Base-by-base conservation (phyloP, 2,329 filamentous ascomycete genomes). In the Ophiostoma montium region DNA sequence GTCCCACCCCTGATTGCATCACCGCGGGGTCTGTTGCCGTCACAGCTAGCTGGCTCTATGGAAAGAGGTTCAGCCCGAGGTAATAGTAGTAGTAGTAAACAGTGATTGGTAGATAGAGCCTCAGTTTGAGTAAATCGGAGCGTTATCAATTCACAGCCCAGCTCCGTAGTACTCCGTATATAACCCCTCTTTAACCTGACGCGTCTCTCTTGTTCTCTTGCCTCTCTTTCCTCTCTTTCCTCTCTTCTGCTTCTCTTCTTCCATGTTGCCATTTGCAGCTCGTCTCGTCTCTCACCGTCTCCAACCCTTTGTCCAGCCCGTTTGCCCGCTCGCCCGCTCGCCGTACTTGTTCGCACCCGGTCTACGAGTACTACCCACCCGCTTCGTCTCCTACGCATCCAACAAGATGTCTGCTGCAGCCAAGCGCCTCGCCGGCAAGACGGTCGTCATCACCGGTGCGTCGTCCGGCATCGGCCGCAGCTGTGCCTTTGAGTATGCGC, bases 391-490 rank as follows among this genome's bases (percentile, higher is more conserved):
- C 10, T 48, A 23, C 12, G 21, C 15, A 35, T 16, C 21, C 12
- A 15, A 18, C 9, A 44, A 33, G 11, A 57, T 56, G 54, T 54
- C 54, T 21, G 50, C 55, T n/a, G 54, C 53, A 35, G 79, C 83
- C 61, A 84, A 87, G 65, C 88, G 90, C 69, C 85, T 98, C 53
- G 76, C 84, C 60, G 88, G 88, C 75, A 96, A 96, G 71, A 96
- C 88, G 5, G 72, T 96, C 52, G 67, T 96, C 50, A 77, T 98
- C 55, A 96, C 92, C 5, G 92, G 92, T 50, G 92, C 92, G 31
- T 92, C 84, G 4, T 94, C 87, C 18, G 92, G 92, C 54, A 96
- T 98, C 65, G 92, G 92, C 21, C 78, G 75, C 50, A 78, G 76
- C 58, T 83, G 77, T 16, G 92, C 90, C n/a, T 70, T 92, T 56